Percentiles rank a stretch among this genome's conserved stretches.
phyloP scores from a whole-genome alignment of 208 protist genomes.

The Acanthamoeba polyphaga region DNA sequence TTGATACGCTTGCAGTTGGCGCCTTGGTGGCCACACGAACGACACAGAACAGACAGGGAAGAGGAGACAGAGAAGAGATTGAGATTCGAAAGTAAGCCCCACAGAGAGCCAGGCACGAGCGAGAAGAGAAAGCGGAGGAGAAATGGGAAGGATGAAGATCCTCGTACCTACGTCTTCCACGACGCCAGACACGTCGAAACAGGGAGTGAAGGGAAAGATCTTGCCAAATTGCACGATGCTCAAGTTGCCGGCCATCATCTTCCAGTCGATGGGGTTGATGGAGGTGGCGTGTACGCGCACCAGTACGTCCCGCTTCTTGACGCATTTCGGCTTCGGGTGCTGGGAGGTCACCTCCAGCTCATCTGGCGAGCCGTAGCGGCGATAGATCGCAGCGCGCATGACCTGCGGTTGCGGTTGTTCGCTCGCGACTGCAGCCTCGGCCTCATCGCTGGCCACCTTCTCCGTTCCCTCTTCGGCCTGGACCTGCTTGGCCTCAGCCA shows the following conservation, averaged over 20 bases:
- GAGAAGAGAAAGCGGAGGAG: neutral
- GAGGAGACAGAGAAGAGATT: too few species aligned
- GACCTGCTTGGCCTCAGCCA: neutral
- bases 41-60: too few species aligned
- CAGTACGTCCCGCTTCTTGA: neutral
- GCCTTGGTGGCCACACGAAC: neutral
- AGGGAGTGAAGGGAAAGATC: neutral
- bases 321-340: neutral
- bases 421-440: neutral
- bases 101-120: neutral
- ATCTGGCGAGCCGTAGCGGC: neutral
- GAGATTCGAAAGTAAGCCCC: neutral
- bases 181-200: constrained; percentile 9
- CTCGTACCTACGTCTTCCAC: neutral
- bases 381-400: constrained; percentile 16
- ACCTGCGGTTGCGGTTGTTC: neutral
- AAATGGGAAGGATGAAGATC: too few species aligned
- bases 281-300: constrained; percentile 10
- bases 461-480: neutral
- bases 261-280: constrained; percentile 27
- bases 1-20: constrained; percentile 11
- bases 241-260: constrained; percentile 9
- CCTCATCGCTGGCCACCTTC: neutral
- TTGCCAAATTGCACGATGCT: constrained; percentile 2
- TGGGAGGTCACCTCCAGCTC: neutral